phyloP scores from a whole-genome alignment of 2,329 filamentous ascomycete genomes.

The Aureobasidium mangrovei region DNA sequence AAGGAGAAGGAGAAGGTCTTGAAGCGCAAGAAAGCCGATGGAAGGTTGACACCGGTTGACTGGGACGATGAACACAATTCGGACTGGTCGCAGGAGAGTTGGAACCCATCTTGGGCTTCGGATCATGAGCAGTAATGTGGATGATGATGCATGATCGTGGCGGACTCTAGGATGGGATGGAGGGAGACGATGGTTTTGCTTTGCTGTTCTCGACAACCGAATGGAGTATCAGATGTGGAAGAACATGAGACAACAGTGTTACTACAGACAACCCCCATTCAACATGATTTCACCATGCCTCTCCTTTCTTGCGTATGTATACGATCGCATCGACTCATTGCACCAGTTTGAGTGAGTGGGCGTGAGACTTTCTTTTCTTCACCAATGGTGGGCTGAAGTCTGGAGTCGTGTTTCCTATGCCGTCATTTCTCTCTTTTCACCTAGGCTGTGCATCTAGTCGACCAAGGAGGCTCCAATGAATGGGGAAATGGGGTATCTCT shows the following conservation, averaged over 20 bases:
- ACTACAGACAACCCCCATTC: not conserved
- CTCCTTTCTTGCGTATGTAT: too few species aligned
- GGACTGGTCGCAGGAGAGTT: not conserved
- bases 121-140: not conserved
- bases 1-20: not conserved
- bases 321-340: too few species aligned
- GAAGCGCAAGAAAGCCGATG: not conserved
- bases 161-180: too few species aligned
- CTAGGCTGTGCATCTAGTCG: too few species aligned
- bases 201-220: not conserved
- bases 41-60: not conserved
- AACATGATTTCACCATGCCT: too few species aligned
- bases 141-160: not conserved
- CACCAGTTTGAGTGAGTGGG: too few species aligned
- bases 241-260: not conserved
- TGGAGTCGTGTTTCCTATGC: too few species aligned
- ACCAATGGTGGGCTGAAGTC: too few species aligned
- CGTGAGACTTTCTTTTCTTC: too few species aligned
- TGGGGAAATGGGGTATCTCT: too few species aligned
- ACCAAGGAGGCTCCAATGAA: too few species aligned
- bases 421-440: too few species aligned
- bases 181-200: not conserved
- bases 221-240: not conserved
- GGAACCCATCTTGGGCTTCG: not conserved
- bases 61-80: not conserved